Conservation (phyloP, 805 yeast species). For the Candida pseudoglaebosa region DNA sequence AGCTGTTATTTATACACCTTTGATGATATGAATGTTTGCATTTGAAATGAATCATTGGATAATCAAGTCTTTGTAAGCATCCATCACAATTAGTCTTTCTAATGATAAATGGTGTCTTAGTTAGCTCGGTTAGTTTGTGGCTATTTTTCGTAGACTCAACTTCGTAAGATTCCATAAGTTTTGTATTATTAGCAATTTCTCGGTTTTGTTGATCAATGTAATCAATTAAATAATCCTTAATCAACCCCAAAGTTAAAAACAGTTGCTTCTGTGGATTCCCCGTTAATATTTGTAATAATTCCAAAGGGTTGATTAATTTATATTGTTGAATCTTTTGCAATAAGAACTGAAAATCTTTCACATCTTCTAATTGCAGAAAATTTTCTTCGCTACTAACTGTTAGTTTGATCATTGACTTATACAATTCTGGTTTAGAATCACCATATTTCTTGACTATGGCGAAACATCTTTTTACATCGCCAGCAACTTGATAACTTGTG, state of each 20-base stretch:
- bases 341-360: constrained; percentile 41
- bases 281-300: constrained; percentile 63
- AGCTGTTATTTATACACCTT: constrained; percentile 60
- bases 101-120: constrained; percentile 44
- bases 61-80: constrained; percentile 63
- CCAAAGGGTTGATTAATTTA: constrained; percentile 66
- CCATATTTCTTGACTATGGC: constrained; percentile 59
- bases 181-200: constrained; percentile 66
- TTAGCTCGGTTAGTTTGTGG: constrained; percentile 48
- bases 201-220: constrained; percentile 54
- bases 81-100: constrained; percentile 63
- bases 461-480: constrained; percentile 55
- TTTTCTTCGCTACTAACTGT: constrained; percentile 54
- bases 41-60: constrained; percentile 78
- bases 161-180: constrained; percentile 64
- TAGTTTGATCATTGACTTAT: constrained; percentile 58
- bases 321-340: constrained; percentile 49
- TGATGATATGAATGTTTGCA: constrained; percentile 88
- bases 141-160: constrained; percentile 58
- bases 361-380: constrained; percentile 48
- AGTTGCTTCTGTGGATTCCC: constrained; percentile 32
- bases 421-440: constrained; percentile 58
- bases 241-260: constrained; percentile 64
- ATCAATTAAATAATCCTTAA: constrained; percentile 64
- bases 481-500: constrained; percentile 56